Base-by-base conservation (phyloP, 306 rosid genomes). In the Senna tora region DNA sequence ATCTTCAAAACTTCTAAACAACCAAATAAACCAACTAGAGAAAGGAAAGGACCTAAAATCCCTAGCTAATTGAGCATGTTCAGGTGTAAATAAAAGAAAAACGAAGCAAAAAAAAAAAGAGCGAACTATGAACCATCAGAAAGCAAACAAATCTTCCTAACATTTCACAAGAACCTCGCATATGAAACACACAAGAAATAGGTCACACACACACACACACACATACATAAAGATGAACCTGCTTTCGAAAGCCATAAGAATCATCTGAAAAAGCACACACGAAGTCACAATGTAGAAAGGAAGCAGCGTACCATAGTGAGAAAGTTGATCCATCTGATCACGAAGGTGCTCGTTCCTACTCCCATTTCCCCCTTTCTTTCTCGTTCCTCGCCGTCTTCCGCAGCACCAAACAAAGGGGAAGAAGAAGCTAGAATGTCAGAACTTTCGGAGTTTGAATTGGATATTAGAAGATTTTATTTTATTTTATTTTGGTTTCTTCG, bases 301-400 rank as follows among this genome's bases (percentile, higher is more conserved):
- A 55, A 38, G 25, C 19, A 77, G 22, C 71, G 28, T 84, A 91
- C 97, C 96, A 89, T 86, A 64, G 97, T 89, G 71, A 94, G 96
- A 77, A 94, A 87, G 80, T 94, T 94, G 89, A 94, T 80, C 95
- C 97, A 94, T 82, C 96, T 86, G 77, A 91, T 87, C 15, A 94
- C 86, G 81, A 94, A 94, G 75, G 90, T 91, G 87, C 98, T 94
- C 5, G 98, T 89, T 76, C 96, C 96, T 38, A 89, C 50, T 6
- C 95, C 95, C 96, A 94, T 90, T 62, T 69, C 43, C 21, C 61
- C 63, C 14, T 51, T 38, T n/a, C n/a, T 59, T 20, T 41, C 42
- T 53, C 54, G 19, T 22, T 5, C 19, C 30, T 25, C 30, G 3
- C 6, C 63, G 22, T 30, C 20, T 14, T 36, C 16, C 5, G 52